These are phyloP conservation scores for Kwoniella botswanensis DNA, from an alignment of 768 basidiomycete genomes.

Conservation along the genomic window DNA sequence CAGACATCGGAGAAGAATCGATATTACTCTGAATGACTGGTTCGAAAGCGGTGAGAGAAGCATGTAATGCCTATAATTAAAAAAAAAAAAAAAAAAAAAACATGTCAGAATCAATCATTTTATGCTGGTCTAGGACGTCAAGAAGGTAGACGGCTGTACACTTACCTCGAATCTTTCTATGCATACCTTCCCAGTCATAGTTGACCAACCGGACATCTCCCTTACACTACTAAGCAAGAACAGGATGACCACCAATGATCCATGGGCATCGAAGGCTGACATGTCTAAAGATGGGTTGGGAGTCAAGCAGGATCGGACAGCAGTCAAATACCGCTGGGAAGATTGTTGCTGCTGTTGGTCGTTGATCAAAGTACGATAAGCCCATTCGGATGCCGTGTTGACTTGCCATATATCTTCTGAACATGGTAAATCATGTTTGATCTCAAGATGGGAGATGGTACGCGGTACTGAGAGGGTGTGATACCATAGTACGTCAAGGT, in stretches of 20 bases:
- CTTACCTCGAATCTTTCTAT: conserved; percentile 45
- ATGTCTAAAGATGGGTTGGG: neutral
- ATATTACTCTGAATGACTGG: conserved; percentile 1
- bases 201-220: conserved; percentile 49
- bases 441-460: conserved; percentile 45
- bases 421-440: conserved; percentile 49
- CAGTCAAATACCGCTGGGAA: conserved; percentile 27
- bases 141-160: neutral
- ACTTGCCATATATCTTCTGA: conserved; percentile 27
- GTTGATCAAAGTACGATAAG: conserved; percentile 27
- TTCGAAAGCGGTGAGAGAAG: conserved; percentile 15
- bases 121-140: neutral
- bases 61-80: conserved; percentile 2
- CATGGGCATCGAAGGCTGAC: conserved; percentile 11
- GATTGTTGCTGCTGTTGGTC: neutral
- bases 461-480: conserved; percentile 42
- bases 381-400: conserved; percentile 30
- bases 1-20: neutral
- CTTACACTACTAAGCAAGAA: conserved; percentile 39
- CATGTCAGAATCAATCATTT: neutral
- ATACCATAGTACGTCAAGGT: conserved; percentile 42
- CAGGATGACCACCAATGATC: conserved; percentile 30
- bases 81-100: no score
- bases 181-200: conserved; percentile 43
- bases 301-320: conserved; percentile 25